Evolutionary conservation across 2,329 filamentous ascomycete genomes (phyloP), one percentile per base, ranked within the genome.

Genomic region (Ascochyta koolunga): DNA sequence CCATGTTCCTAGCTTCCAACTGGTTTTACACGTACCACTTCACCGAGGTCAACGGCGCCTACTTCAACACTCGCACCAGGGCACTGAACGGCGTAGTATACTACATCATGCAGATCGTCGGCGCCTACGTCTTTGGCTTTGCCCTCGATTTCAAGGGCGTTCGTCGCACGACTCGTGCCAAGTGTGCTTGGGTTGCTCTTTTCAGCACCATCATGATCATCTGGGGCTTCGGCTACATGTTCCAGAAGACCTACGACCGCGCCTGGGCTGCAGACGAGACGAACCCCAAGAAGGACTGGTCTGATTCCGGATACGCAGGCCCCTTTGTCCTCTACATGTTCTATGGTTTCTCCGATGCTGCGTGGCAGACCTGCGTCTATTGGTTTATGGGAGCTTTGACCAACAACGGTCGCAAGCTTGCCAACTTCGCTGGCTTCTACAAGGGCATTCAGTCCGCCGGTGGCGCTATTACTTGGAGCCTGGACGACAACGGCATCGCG

Each of bases 341-440:
- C 76, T 96, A 95, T 72, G 91, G 91, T 35, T 88, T 95, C 75
- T 95, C 88, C 65, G 93, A 97, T 72, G 91, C 93, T 37, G 85
- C 87, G 49, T 97, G 91, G 88, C 93, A 98, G 79, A 93, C 91
- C 0, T 87, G 82, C 67, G 87, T 93, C 43, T 97, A 98, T 81
- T 97, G 93, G 93, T 93, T 89, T 79, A 96, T 98, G 89, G 93
- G 93, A 44, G 86, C 93, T 7, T 82, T 97, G 37, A 93, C 90
- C 71, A 98, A 98, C 84, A 96, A 93, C 60, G 86, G 90, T 56
- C 91, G 93, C 74, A 93, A 92, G 75, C 85, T 93, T 24, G 93
- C 93, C 78, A 96, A 97, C 80, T 89, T 93, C 69, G 89, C 91
- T 36, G 93, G 90, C 59, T 93, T 90, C 80, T 95, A 95, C 83